Evolutionary conservation across 1,284 basidiomycete species (phyloP), one percentile per base, ranked within the genome.

Genomic region (Naganishia cerealis): DNA sequence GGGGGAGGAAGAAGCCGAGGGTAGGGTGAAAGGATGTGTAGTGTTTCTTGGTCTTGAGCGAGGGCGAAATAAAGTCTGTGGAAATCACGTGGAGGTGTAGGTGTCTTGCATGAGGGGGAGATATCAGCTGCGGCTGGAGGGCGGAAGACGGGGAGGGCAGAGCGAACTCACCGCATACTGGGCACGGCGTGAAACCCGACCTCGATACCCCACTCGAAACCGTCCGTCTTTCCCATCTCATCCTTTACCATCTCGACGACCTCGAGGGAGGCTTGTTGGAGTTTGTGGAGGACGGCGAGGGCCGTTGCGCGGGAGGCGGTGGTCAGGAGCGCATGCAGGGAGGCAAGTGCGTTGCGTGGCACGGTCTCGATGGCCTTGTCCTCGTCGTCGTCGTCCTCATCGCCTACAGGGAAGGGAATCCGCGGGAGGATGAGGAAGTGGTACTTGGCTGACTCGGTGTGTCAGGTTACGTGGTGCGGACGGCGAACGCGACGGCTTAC

Each of bases 11-110:
- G 81, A 94, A 97, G 0, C 92, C 94, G 15, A 86, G 82, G 38
- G 85, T 85, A 0, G 94, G 95, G 73, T 91, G 87, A 81, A 98
- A 99, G 2, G 92, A 92, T 77, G 95, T 93, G 82, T 93, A 93
- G 75, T 98, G 94, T 75, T 91, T 94, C 84, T 96, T 97, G 71
- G 85, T 86, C 80, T 95, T 98, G 81, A 98, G 81, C 43, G 82
- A 81, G 2, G 86, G 83, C 0, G 90, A 89, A 59, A 86, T 84
- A 21, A 96, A 81, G 76, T 99, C 94, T 24, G 85, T 84, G 0
- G 93, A 95, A 36, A 97, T 83, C 69, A 97, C 86, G 76, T 97
- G 94, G 7, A 94, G 80, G 75, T 95, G 93, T 1, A 94, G 71
- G 76, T 94, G 92, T 71, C 92, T 94, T 70, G 33, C 3, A 46